phyloP scores from a whole-genome alignment of 2,329 filamentous ascomycete genomes.

The Alternaria gansuensis region DNA sequence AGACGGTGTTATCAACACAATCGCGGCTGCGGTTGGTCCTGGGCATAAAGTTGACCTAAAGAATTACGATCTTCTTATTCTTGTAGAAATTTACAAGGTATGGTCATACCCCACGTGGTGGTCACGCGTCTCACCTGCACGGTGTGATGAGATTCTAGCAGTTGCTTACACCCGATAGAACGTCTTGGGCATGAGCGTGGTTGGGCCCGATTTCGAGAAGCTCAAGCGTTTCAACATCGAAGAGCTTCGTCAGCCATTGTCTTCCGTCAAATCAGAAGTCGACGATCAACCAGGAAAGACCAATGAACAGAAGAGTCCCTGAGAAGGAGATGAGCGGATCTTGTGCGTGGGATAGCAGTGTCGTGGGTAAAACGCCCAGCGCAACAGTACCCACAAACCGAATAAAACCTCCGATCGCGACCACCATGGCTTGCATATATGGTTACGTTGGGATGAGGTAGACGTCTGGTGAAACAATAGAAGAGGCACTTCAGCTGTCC shows the following conservation, averaged over 20 bases:
- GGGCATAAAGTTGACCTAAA: slow-evolving; percentile 80
- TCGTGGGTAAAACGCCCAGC: slow-evolving; percentile 12
- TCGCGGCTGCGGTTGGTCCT: slow-evolving; percentile 71
- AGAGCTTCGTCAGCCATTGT: slow-evolving; percentile 69
- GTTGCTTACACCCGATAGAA: slow-evolving; percentile 61
- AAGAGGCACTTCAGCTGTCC: slow-evolving; percentile 22
- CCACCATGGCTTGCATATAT: slow-evolving; percentile 29
- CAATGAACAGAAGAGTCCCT: slow-evolving; percentile 19
- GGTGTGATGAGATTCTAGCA: slow-evolving; percentile 19
- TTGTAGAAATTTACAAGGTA: slow-evolving; percentile 84
- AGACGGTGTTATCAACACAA: slow-evolving; percentile 73
- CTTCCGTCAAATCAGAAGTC: slow-evolving; percentile 10
- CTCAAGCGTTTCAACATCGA: slow-evolving; percentile 81
- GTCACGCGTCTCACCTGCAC: slow-evolving; percentile 12
- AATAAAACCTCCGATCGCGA: slow-evolving; percentile 28
- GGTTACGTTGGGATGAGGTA: slow-evolving; percentile 26
- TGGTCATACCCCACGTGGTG: slow-evolving; percentile 50
- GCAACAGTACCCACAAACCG: slow-evolving; percentile 24
- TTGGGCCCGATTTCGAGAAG: slow-evolving; percentile 75
- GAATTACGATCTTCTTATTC: slow-evolving; percentile 78
- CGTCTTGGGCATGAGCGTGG: slow-evolving; percentile 80
- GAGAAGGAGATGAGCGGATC: slow-evolving; percentile 14
- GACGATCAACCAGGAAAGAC: slow-evolving; percentile 12
- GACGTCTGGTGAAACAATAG: slow-evolving; percentile 24
- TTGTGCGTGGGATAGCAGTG: slow-evolving; percentile 11